Conservation (phyloP, 208 protist genomes). For the Wallacemonas sp. region DNA sequence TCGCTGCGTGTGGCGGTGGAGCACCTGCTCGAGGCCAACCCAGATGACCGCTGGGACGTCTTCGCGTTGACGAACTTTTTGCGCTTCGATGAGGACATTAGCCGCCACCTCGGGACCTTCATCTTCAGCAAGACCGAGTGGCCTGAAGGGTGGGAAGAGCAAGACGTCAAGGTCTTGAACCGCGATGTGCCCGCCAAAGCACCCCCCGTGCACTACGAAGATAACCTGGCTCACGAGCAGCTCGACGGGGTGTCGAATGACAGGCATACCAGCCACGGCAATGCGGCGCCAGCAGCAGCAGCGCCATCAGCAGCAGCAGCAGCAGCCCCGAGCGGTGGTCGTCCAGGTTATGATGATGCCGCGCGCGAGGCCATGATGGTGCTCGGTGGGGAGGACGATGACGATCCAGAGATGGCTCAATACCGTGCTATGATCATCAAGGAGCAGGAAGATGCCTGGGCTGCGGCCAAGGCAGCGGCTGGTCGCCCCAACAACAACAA, state of each 20-base stretch:
- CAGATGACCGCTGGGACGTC: slow-evolving; percentile 77
- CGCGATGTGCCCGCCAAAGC: slow-evolving; percentile 56
- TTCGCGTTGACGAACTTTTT: slow-evolving; percentile 88
- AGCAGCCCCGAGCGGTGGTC: neutral
- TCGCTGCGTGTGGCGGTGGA: slow-evolving; percentile 68
- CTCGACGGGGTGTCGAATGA: slow-evolving; percentile 26
- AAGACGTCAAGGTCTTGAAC: slow-evolving; percentile 81
- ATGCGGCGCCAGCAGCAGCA: neutral
- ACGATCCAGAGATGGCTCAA: slow-evolving; percentile 53
- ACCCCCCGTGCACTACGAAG: slow-evolving; percentile 51
- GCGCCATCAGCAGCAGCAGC: neutral
- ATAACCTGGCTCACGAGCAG: slow-evolving; percentile 36
- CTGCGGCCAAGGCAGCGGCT: slow-evolving; percentile 31
- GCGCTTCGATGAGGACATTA: slow-evolving; percentile 82
- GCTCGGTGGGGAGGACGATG: slow-evolving; percentile 50
- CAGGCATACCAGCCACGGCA: neutral
- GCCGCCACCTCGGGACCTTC: slow-evolving; percentile 81
- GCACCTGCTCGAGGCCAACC: slow-evolving; percentile 82
- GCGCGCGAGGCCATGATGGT: slow-evolving; percentile 59
- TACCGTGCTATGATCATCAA: slow-evolving; percentile 58
- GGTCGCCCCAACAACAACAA: slow-evolving; percentile 11
- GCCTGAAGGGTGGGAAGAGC: slow-evolving; percentile 88
- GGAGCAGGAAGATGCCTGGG: slow-evolving; percentile 77
- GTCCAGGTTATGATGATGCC: slow-evolving; percentile 20
- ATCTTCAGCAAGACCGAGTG: slow-evolving; percentile 82